Conservation (phyloP, 108 stramenopile species). For the Schizochytrium sp. region DNA sequence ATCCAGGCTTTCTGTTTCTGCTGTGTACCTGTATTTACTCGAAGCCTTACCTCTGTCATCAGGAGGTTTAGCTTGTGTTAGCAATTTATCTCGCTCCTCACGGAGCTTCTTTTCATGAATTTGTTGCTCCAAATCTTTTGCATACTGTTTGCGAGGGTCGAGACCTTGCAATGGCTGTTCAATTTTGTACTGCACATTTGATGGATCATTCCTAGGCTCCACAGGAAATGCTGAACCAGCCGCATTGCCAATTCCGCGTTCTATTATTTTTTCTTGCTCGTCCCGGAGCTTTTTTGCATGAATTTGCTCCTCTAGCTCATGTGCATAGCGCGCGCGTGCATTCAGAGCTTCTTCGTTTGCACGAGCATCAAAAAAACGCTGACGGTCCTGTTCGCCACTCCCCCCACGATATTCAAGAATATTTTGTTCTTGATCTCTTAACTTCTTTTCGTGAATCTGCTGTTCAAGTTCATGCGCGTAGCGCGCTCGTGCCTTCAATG, state of each 20-base stretch:
- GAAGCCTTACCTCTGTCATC: too few relatives aligned
- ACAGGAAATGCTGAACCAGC: too few relatives aligned
- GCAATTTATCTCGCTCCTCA: neutral
- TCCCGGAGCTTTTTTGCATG: conserved; percentile 37
- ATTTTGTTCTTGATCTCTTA: neutral
- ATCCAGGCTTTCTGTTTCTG: neutral
- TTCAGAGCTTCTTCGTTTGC: neutral
- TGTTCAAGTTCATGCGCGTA: conserved; percentile 36
- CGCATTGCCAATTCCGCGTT: too few relatives aligned
- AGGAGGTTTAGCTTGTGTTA: neutral
- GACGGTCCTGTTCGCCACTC: neutral
- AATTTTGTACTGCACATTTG: too few relatives aligned
- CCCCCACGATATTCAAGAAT: too few relatives aligned
- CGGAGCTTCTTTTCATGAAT: conserved; percentile 52
- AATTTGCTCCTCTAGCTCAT: conserved; percentile 29
- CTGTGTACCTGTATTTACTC: too few relatives aligned
- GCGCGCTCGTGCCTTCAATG: neutral
- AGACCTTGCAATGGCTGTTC: neutral
- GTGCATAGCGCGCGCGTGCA: conserved; percentile 18
- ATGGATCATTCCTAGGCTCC: too few relatives aligned
- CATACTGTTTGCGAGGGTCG: conserved; percentile 11
- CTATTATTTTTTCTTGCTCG: neutral
- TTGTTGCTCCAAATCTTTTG: neutral
- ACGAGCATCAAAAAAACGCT: neutral
- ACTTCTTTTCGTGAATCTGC: conserved; percentile 31